Percentiles rank a stretch among this genome's conserved stretches.
phyloP scores from a whole-genome alignment of 2,329 filamentous ascomycete genomes.

The Fusarium chlamydosporum region DNA sequence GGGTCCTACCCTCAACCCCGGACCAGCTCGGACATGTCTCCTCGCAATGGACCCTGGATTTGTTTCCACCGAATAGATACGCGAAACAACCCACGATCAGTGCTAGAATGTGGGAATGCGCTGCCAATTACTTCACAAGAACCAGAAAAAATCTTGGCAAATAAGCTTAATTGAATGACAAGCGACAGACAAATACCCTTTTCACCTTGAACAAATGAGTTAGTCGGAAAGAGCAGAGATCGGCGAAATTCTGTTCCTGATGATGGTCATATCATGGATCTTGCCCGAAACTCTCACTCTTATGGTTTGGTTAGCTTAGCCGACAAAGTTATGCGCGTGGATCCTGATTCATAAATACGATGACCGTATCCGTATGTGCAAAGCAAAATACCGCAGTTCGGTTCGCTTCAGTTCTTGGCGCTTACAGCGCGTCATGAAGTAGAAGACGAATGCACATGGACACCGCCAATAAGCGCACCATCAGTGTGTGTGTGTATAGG shows the following conservation, averaged over 20 bases:
- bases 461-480: conserved; percentile 34
- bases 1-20: not conserved
- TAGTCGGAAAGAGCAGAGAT: too few relatives aligned
- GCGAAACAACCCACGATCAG: not conserved
- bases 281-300: not conserved
- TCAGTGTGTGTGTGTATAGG: not conserved
- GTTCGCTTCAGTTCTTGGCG: conserved; percentile 13
- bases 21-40: not conserved
- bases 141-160: not conserved
- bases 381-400: conserved; percentile 25
- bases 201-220: not conserved
- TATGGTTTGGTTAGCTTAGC: not conserved
- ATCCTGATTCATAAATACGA: conserved; percentile 19
- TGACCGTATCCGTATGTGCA: not conserved
- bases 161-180: conserved; percentile 8
- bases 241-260: not conserved
- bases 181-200: not conserved
- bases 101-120: not conserved
- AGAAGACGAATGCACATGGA: not conserved
- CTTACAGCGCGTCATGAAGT: conserved; percentile 7
- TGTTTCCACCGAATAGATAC: conserved; percentile 1
- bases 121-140: not conserved
- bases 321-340: not conserved
- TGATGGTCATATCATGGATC: not conserved
- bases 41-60: conserved; percentile 2